Evolutionary conservation across 2,329 filamentous ascomycete species (phyloP), one percentile per base, ranked within the genome.

Genomic region (Botryosphaeria agaves): DNA sequence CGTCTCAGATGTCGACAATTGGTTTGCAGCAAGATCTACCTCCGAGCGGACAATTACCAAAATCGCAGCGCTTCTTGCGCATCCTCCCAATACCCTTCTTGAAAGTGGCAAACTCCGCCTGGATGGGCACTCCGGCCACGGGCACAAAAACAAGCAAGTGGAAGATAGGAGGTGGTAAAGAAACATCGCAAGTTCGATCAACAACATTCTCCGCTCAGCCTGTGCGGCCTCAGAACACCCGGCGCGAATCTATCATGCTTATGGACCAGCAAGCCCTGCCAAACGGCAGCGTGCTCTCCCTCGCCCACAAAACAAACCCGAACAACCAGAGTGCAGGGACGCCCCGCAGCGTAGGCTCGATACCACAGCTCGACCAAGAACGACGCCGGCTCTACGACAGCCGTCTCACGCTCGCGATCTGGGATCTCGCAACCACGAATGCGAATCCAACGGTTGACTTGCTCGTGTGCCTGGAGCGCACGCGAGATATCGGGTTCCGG

Each of bases 371-470:
- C 30, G 65, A 69, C 0, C 67, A 72, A 30, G 67, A 70, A 5
- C 72, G 72, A 39, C 76, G 84, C 46, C 70, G 80, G 5, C 76
- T 82, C 45, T 95, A 92, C 51, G 85, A 95, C 46, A 72, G 68
- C 32, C 74, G 84, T 3, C 67, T 98, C 9, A 95, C 89, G 0
- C 80, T 92, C 42, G 76, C 81, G 7, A 95, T 94, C 41, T 98
- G 89, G 89, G 78, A 87, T 35, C 66, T 91, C 12, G 84, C 89
- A 1, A 95, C 87, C 0, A 77, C 76, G 1, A 79, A 85, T 29
- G 84, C 85, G 2, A 95, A 98, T 48, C 89, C 89, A 0, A 87
- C 89, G 1, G 82, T 92, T 0, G 89, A 98, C 51, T 59, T 98
- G 12, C 62, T 98, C 1, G 80, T 94, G 5, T 98, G 89, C 48